Evolutionary conservation across 768 basidiomycete species (phyloP).

Genomic region (Kwoniella sp.): DNA sequence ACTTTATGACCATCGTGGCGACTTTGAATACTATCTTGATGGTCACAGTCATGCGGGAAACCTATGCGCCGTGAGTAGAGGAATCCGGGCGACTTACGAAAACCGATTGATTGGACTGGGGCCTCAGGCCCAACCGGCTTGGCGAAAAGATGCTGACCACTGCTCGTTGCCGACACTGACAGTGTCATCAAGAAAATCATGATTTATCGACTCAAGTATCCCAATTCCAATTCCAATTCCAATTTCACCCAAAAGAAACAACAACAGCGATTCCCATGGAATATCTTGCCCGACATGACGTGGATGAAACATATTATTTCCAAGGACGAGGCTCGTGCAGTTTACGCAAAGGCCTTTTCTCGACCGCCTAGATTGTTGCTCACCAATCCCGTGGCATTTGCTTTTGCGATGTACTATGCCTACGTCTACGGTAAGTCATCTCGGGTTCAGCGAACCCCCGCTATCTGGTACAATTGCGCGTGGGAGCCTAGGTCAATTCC

Average conservation of each 20-base stretch:
- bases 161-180: neutral
- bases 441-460: too few relatives aligned
- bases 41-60: conserved; percentile 38
- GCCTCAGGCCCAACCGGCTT: too few relatives aligned
- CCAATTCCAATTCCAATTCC: conserved; percentile 11
- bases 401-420: conserved; percentile 48
- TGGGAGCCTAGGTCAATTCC: too few relatives aligned
- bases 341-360: conserved; percentile 42
- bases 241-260: too few relatives aligned
- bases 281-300: conserved; percentile 28
- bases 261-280: neutral
- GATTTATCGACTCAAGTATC: conserved; percentile 31
- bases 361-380: conserved; percentile 47
- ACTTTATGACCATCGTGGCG: conserved; percentile 39
- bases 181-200: conserved; percentile 47
- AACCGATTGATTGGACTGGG: too few relatives aligned
- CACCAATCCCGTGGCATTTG: conserved; percentile 46
- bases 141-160: neutral
- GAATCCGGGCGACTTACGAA: too few relatives aligned
- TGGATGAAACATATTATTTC: conserved; percentile 52
- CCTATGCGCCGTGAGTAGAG: conserved; percentile 49
- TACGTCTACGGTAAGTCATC: conserved; percentile 47
- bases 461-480: too few relatives aligned
- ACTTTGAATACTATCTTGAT: conserved; percentile 34
- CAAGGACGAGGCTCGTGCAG: conserved; percentile 29